Evolutionary conservation across 2,329 filamentous ascomycete species (phyloP).

Genomic region (Colletotrichum sp.): DNA sequence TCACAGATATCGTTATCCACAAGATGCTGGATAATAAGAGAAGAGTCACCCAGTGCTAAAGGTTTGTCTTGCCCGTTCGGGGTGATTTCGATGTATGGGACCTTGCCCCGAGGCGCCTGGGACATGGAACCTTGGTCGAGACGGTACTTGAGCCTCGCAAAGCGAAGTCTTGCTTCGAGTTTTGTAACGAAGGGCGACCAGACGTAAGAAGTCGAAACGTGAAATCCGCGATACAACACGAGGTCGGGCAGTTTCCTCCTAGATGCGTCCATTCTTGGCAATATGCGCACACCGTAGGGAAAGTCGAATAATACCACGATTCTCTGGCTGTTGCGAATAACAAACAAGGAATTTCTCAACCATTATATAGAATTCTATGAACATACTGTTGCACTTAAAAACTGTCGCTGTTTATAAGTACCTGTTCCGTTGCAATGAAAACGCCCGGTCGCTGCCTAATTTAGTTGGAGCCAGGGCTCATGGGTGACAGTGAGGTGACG

Average conservation of each 20-base stretch:
- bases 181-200: constrained; percentile 70
- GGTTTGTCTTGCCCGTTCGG: constrained; percentile 33
- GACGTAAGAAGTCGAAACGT: constrained; percentile 34
- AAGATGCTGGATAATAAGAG: constrained; percentile 57
- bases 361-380: background rate
- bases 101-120: background rate
- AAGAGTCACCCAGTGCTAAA: constrained; percentile 53
- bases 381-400: background rate
- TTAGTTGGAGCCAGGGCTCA: background rate
- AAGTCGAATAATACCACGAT: background rate
- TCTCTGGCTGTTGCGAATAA: background rate
- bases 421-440: background rate
- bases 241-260: background rate
- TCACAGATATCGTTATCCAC: constrained; percentile 42
- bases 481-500: background rate
- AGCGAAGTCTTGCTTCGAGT: constrained; percentile 65
- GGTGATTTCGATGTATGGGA: background rate
- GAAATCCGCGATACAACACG: background rate
- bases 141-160: constrained; percentile 52
- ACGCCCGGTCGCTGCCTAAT: background rate
- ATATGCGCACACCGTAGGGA: background rate
- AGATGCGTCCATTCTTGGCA: background rate
- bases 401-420: background rate
- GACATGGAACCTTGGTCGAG: constrained; percentile 26
- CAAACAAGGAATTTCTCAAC: background rate